Base-by-base conservation (phyloP, 371 early-diverging fungal genomes). In the Haplosporangium sp. region DNA sequence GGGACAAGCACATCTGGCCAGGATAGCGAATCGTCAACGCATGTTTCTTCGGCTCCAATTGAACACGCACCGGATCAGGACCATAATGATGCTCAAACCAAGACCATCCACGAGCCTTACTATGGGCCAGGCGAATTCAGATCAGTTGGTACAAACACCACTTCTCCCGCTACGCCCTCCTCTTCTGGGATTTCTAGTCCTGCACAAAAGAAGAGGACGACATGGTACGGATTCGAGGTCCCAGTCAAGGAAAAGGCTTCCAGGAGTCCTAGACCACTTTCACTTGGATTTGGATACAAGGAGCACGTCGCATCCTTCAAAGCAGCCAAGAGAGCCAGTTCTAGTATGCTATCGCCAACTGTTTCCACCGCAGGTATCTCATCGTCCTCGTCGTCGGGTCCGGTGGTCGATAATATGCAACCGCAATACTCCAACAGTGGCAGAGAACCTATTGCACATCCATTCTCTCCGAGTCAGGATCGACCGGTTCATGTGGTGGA, bases 251-350 rank as follows among this genome's bases (percentile, higher is more conserved):
- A 59, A 36, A 59, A 58, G 36, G 7, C 29, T 23, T 53, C 46
- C 14, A 38, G 14, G 3, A 38, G 20, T 5, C 21, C 62, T 2
- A 69, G n/a, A 0, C 23, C 55, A 13, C 50, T 73, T 2, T 47
- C 55, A 10, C 14, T 74, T n/a, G 69, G 69, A 41, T 64, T 61
- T 42, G 74, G 69, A 20, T 69, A 64, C 65, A 69, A 57, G 45
- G 74, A 74, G n/a, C 36, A 53, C 46, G 57, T 43, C 36, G 67
- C 64, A 29, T 20, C 57, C 14, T 51, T 47, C 13, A 38, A 23
- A 18, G 74, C 74, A 12, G 50, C 36, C 2, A n/a, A 41, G 20
- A 48, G 21, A 5, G 60, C 47, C 6, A 14, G 23, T 36, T 16
- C 59, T 8, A 29, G 21, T 20, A 40, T 21, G 21, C 14, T 42